Evolutionary conservation across 176 grass and related monocot genomes (phyloP).

Genomic region (Alopecurus myosuroides): DNA sequence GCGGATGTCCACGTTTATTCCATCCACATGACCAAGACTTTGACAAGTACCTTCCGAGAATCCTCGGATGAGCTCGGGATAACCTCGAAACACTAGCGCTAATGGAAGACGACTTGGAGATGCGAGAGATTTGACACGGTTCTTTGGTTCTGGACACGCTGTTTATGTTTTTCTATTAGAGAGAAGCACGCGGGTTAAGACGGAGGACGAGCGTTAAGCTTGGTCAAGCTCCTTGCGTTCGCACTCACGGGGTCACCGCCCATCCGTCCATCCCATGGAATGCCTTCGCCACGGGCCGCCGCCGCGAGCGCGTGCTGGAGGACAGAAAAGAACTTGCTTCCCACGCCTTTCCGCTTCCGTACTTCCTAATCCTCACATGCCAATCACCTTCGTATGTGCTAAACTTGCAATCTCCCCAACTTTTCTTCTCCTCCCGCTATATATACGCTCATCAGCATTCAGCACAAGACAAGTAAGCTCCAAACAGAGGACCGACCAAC

Average conservation of each 20-base stretch:
- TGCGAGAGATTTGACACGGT: neutral
- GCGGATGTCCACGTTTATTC: no score
- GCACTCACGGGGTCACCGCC: neutral
- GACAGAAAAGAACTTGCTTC: neutral
- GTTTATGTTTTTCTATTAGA: neutral
- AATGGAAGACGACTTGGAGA: no score
- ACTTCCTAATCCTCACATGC: constrained; percentile 3
- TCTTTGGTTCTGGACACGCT: neutral
- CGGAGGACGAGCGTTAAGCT: neutral
- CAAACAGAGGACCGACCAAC: neutral
- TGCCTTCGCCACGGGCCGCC: neutral
- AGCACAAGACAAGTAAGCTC: neutral
- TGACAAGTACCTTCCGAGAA: neutral
- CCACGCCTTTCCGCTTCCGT: constrained; percentile 9
- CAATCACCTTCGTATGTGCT: constrained; percentile 14
- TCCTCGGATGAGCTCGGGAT: neutral
- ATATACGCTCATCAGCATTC: constrained; percentile 3
- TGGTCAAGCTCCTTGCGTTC: neutral
- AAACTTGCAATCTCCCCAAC: constrained; percentile 18
- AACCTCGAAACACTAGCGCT: neutral
- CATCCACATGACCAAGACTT: neutral
- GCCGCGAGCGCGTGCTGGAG: neutral
- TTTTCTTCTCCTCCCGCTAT: constrained; percentile 9
- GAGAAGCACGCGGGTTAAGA: neutral
- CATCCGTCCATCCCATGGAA: neutral